A percentile compares a stretch with the other conserved stretches of the same genome.
phyloP scores from a whole-genome alignment of 805 yeast species.

The Saturnispora kantuleensis region DNA sequence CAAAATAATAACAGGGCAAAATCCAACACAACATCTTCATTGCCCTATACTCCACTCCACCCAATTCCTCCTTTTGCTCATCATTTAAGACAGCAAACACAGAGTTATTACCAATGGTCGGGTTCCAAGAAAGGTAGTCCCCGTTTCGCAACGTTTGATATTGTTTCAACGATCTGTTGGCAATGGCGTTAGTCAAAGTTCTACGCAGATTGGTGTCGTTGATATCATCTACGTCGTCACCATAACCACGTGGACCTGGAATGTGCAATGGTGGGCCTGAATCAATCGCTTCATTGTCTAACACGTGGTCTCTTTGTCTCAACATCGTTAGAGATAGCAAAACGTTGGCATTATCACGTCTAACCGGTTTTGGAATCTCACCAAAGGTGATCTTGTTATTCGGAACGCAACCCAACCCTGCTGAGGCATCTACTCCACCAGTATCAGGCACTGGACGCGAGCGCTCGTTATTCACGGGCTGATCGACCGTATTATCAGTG shows the following conservation, averaged over 20 bases:
- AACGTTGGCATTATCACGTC: background rate
- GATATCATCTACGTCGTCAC: background rate
- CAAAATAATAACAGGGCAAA: slow-evolving; percentile 56
- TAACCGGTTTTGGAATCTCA: background rate
- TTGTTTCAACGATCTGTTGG: background rate
- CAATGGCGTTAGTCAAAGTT: background rate
- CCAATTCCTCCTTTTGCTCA: slow-evolving; percentile 83
- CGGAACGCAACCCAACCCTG: no score
- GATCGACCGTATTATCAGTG: background rate
- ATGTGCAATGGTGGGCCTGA: background rate
- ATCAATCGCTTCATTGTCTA: background rate
- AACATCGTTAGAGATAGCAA: background rate
- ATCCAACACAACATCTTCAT: slow-evolving; percentile 62
- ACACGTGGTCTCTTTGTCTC: background rate
- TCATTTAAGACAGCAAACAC: slow-evolving; percentile 73
- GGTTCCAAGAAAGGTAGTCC: slow-evolving; percentile 75
- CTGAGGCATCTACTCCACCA: no score
- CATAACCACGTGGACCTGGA: background rate
- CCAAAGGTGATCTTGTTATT: background rate
- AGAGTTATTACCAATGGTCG: slow-evolving; percentile 87
- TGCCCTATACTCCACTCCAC: slow-evolving; percentile 94
- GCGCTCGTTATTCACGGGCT: no score
- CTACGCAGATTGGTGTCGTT: background rate
- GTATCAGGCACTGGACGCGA: no score
- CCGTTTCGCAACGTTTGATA: slow-evolving; percentile 34